These are phyloP conservation scores for Nicotiana obtusifolia DNA, from an alignment of 257 asterid species.

Conservation along the genomic window DNA sequence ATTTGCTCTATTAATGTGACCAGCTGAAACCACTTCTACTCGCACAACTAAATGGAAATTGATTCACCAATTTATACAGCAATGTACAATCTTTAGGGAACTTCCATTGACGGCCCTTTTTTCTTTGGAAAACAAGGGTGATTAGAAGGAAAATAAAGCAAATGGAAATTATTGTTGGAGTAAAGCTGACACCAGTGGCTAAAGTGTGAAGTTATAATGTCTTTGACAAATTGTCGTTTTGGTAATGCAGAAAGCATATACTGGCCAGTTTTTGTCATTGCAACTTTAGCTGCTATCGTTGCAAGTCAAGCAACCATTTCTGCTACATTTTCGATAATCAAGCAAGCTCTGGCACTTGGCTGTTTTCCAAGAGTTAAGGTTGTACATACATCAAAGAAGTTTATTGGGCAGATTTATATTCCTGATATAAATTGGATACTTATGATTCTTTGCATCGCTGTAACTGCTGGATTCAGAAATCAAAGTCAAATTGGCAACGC, in stretches of 20 bases:
- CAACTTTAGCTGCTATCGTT: constrained; percentile 90
- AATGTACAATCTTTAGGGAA: neutral
- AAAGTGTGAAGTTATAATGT: neutral
- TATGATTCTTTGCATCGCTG: constrained; percentile 92
- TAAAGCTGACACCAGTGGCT: neutral
- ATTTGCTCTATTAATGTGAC: neutral
- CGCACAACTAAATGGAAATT: neutral
- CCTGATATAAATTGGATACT: constrained; percentile 98
- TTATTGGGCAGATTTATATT: constrained; percentile 83
- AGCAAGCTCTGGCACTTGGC: constrained; percentile 94
- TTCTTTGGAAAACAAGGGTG: neutral
- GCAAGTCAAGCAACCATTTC: constrained; percentile 98
- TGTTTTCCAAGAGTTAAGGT: constrained; percentile 97
- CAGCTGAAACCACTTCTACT: neutral
- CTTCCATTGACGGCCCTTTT: neutral
- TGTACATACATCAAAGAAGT: constrained; percentile 87
- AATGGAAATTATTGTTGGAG: neutral
- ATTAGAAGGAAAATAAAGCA: neutral
- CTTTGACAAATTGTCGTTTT: neutral
- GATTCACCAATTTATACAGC: neutral
- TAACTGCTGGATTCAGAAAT: constrained; percentile 91
- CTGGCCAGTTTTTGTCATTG: constrained; percentile 87
- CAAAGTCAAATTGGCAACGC: constrained; percentile 98
- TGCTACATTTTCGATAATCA: constrained; percentile 90
- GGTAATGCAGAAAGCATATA: constrained; percentile 57